Evolutionary conservation across 1,284 basidiomycete species (phyloP).

Genomic region (Cystobasidium slooffiae): DNA sequence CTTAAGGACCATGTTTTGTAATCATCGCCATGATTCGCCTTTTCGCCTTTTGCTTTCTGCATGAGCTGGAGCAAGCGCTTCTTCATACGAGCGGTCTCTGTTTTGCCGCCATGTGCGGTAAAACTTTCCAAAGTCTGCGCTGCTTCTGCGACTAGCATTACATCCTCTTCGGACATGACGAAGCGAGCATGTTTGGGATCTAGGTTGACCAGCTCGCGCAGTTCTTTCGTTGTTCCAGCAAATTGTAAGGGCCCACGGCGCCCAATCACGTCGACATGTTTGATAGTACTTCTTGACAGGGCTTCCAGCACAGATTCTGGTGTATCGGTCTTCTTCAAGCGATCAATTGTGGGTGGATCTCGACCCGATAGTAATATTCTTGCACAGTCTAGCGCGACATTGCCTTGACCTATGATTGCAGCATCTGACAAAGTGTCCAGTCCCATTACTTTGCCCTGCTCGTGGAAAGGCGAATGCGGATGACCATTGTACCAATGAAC

Average conservation of each 20-base stretch:
- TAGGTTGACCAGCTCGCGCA: conserved; percentile 85
- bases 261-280: conserved; percentile 80
- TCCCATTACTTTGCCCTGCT: conserved; percentile 60
- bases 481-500: conserved; percentile 99
- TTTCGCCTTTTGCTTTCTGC: conserved; percentile 64
- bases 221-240: conserved; percentile 92
- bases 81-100: conserved; percentile 57
- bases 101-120: conserved; percentile 46
- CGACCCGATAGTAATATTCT: conserved; percentile 75
- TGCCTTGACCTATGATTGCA: conserved; percentile 90
- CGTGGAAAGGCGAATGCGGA: conserved; percentile 63
- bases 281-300: conserved; percentile 68
- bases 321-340: conserved; percentile 76
- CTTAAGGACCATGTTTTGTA: conserved; percentile 7
- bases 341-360: conserved; percentile 61
- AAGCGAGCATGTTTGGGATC: conserved; percentile 67
- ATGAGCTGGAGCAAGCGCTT: conserved; percentile 61
- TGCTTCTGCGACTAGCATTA: conserved; percentile 55
- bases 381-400: conserved; percentile 92
- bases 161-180: conserved; percentile 57
- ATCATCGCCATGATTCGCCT: conserved; percentile 58
- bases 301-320: conserved; percentile 75
- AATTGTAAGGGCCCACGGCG: conserved; percentile 86
- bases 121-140: conserved; percentile 53
- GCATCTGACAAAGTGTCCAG: conserved; percentile 71